Percentiles rank a stretch among this genome's conserved stretches.
Evolutionary conservation across 108 stramenopile species (phyloP).

Genomic region (Cyclotella sp.): DNA sequence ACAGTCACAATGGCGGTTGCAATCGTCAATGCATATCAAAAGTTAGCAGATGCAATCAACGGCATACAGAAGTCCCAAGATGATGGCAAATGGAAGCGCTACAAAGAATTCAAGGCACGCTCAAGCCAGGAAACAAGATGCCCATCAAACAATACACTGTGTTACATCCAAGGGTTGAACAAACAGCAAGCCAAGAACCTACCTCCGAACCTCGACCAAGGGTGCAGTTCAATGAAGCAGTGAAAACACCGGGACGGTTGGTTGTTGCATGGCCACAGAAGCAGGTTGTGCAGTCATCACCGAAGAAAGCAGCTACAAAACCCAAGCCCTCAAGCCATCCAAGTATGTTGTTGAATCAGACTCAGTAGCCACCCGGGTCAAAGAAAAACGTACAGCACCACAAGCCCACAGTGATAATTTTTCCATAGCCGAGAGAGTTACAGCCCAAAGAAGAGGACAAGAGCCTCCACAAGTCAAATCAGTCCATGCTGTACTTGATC

Average conservation of each 20-base stretch:
- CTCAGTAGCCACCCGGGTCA: too few species aligned
- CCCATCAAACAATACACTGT: background rate
- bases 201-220: background rate
- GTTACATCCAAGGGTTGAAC: background rate
- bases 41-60: background rate
- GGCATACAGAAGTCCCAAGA: background rate
- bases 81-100: background rate
- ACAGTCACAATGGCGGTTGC: slow-evolving; percentile 11
- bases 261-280: slow-evolving; percentile 16
- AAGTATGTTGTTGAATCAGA: too few species aligned
- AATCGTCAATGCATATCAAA: slow-evolving; percentile 8
- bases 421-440: background rate
- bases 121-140: background rate
- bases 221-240: background rate
- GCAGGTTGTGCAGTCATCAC: background rate
- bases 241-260: background rate
- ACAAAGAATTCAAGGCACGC: background rate
- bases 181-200: background rate
- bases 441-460: too few species aligned
- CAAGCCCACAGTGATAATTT: background rate
- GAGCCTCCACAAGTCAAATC: background rate
- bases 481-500: slow-evolving; percentile 17
- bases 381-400: too few species aligned
- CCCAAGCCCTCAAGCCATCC: too few species aligned
- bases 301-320: background rate